These are phyloP conservation scores for Aspergillus ochraceus DNA, from an alignment of 2,329 filamentous ascomycete genomes.

Conservation along the genomic window DNA sequence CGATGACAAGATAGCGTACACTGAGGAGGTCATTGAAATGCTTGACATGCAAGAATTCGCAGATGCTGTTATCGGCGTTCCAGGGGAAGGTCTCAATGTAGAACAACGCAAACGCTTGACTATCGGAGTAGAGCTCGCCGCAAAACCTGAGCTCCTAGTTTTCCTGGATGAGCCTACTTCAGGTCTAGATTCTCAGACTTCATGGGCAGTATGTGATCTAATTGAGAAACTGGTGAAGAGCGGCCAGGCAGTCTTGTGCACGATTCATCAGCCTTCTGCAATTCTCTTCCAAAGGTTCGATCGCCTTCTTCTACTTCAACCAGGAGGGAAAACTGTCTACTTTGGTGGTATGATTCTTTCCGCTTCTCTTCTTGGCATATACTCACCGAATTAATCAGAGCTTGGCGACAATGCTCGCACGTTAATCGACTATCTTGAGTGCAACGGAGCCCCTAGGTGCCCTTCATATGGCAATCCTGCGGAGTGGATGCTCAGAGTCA, in stretches of 20 bases:
- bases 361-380: neutral
- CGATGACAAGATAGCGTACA: constrained; percentile 80
- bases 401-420: constrained; percentile 56
- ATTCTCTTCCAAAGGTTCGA: constrained; percentile 89
- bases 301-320: constrained; percentile 62
- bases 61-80: constrained; percentile 88
- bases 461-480: constrained; percentile 67
- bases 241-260: constrained; percentile 92
- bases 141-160: constrained; percentile 83
- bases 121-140: constrained; percentile 90
- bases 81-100: constrained; percentile 72
- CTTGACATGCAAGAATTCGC: constrained; percentile 89
- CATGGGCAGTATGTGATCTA: constrained; percentile 86
- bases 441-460: constrained; percentile 62
- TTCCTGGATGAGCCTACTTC: constrained; percentile 96
- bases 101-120: constrained; percentile 75
- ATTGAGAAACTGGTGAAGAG: constrained; percentile 86
- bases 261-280: constrained; percentile 94
- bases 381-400: neutral
- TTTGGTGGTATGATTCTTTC: constrained; percentile 58
- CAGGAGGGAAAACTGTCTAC: constrained; percentile 67
- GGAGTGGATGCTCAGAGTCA: constrained; percentile 68
- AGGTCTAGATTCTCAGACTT: constrained; percentile 88
- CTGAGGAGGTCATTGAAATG: constrained; percentile 86
- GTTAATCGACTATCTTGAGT: constrained; percentile 64